phyloP scores from a whole-genome alignment of 495 filamentous ascomycete species.

The Aspergillus coremiiformis region DNA sequence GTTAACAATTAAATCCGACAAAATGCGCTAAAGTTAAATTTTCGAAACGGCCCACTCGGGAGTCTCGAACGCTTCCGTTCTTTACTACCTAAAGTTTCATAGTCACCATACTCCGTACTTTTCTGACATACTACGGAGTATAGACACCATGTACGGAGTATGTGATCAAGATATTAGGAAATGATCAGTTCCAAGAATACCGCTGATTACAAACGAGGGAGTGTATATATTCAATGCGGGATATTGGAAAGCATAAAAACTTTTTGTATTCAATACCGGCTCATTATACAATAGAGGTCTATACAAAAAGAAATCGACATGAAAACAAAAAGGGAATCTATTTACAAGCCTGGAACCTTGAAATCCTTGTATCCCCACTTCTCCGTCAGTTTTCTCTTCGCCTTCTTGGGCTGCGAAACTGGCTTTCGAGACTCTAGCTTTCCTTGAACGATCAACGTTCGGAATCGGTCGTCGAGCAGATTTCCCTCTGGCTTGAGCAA shows the following conservation, averaged over 20 bases:
- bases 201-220: neutral
- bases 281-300: slow-evolving; percentile 3
- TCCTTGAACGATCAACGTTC: slow-evolving; percentile 78
- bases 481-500: slow-evolving; percentile 91
- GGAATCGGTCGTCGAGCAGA: slow-evolving; percentile 81
- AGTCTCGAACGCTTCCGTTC: neutral
- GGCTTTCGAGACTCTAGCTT: slow-evolving; percentile 78
- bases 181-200: neutral
- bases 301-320: slow-evolving; percentile 11
- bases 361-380: slow-evolving; percentile 98
- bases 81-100: neutral
- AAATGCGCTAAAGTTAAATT: slow-evolving; percentile 14
- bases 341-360: slow-evolving; percentile 43
- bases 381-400: slow-evolving; percentile 72
- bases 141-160: no score
- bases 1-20: neutral
- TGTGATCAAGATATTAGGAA: neutral
- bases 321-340: slow-evolving; percentile 13
- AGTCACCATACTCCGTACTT: no score
- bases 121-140: no score
- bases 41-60: slow-evolving; percentile 9
- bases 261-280: neutral
- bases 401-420: slow-evolving; percentile 69
- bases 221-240: neutral
- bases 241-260: neutral